Evolutionary conservation across 164 flowering plant species (phyloP).

Genomic region (Paratinospora sagittata): DNA sequence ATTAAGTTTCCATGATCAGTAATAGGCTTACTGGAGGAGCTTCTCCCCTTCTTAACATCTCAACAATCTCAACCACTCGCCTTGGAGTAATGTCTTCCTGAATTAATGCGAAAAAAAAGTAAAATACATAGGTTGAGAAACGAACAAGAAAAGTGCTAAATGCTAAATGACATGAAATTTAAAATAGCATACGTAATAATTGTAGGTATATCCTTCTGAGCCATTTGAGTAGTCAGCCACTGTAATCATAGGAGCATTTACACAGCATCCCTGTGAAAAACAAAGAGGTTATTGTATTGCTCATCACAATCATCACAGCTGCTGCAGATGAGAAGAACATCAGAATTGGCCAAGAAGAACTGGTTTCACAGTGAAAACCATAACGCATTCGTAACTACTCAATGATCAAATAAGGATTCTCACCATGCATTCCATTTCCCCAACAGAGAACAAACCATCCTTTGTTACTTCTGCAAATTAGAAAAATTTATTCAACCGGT

Average conservation of each 20-base stretch:
- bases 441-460: conserved; percentile 97
- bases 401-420: conserved; percentile 18
- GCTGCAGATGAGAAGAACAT: neutral
- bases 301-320: neutral
- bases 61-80: conserved; percentile 88
- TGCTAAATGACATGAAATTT: no score
- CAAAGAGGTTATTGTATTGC: neutral
- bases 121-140: neutral
- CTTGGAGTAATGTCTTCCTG: conserved; percentile 97
- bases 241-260: conserved; percentile 98
- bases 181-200: conserved; percentile 59
- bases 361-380: neutral
- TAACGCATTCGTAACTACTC: neutral
- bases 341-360: neutral
- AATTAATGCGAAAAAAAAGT: conserved; percentile 12
- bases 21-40: conserved; percentile 66
- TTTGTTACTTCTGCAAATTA: conserved; percentile 82
- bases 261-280: conserved; percentile 80
- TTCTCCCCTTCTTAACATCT: conserved; percentile 79
- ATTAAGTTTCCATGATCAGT: no score
- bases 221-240: conserved; percentile 96
- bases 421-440: conserved; percentile 99
- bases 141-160: no score
- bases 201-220: conserved; percentile 96
- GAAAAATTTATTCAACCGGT: neutral